A percentile compares a stretch with the other conserved stretches of the same genome.
Evolutionary conservation across 208 protist genomes (phyloP).

Genomic region (Leishmania martiniquensis): DNA sequence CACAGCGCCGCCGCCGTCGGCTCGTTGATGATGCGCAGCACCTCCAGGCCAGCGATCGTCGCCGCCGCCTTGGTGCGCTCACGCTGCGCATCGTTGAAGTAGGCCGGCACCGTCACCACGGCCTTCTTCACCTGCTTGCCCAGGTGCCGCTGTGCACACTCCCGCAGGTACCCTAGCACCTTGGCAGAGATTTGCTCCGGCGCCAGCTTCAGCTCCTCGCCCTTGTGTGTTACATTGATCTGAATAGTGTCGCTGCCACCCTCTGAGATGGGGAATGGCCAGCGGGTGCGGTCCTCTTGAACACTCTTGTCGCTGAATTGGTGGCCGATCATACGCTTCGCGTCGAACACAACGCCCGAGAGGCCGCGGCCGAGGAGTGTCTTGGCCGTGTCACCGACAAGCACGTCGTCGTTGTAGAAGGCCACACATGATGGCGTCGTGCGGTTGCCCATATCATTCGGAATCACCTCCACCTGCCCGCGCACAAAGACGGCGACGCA

Average conservation of each 20-base stretch:
- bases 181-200: slow-evolving; percentile 98
- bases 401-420: slow-evolving; percentile 96
- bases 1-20: slow-evolving; percentile 98
- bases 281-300: slow-evolving; percentile 93
- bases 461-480: slow-evolving; percentile 95
- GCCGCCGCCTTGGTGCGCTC: slow-evolving; percentile 98
- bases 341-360: slow-evolving; percentile 94
- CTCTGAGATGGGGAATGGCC: slow-evolving; percentile 94
- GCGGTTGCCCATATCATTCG: slow-evolving; percentile 99
- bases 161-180: slow-evolving; percentile 98
- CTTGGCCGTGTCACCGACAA: slow-evolving; percentile 97
- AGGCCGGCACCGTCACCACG: slow-evolving; percentile 99
- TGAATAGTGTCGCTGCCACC: slow-evolving; percentile 55
- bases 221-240: slow-evolving; percentile 65
- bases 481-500: slow-evolving; percentile 94
- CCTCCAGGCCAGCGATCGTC: slow-evolving; percentile 97
- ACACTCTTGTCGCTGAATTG: slow-evolving; percentile 88
- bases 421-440: slow-evolving; percentile 99
- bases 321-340: slow-evolving; percentile 96
- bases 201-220: slow-evolving; percentile 70
- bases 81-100: slow-evolving; percentile 99
- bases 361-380: slow-evolving; percentile 92
- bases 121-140: slow-evolving; percentile 94
- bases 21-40: slow-evolving; percentile 99
- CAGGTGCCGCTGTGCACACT: slow-evolving; percentile 94